Conservation (phyloP, 805 yeast species). For the Candida yuanshanica region DNA sequence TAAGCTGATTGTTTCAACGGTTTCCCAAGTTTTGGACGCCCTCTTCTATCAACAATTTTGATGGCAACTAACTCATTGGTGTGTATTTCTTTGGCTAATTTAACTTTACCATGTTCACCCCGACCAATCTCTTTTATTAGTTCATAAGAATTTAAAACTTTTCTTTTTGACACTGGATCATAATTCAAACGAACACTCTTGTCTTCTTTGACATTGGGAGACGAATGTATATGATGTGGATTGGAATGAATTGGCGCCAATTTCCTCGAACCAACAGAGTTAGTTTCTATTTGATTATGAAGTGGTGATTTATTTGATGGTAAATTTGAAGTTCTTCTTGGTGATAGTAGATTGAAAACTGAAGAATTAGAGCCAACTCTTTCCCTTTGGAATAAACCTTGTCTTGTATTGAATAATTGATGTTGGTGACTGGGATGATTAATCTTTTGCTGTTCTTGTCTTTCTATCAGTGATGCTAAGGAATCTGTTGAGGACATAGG, state of each 20-base stretch:
- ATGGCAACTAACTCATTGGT: conserved; percentile 75
- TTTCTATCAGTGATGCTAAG: conserved; percentile 32
- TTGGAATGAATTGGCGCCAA: conserved; percentile 19
- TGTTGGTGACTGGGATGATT: conserved; percentile 37
- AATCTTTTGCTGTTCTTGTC: conserved; percentile 34
- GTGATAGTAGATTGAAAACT: conserved; percentile 11
- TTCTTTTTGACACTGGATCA: conserved; percentile 79
- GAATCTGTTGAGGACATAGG: conserved; percentile 32
- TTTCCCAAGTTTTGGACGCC: conserved; percentile 47
- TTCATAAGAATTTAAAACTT: conserved; percentile 85
- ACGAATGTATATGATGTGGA: conserved; percentile 23
- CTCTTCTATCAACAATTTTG: conserved; percentile 80
- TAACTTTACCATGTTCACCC: conserved; percentile 99
- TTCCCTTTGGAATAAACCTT: background rate
- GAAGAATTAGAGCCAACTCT: conserved; percentile 15
- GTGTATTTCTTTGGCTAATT: conserved; percentile 74
- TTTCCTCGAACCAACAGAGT: conserved; percentile 10
- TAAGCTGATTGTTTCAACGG: conserved; percentile 36
- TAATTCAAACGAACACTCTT: conserved; percentile 73
- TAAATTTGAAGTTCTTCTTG: conserved; percentile 7
- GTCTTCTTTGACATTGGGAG: conserved; percentile 70
- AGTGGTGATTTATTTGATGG: conserved; percentile 16
- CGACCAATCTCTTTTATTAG: conserved; percentile 81
- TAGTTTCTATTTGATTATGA: conserved; percentile 3
- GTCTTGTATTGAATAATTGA: conserved; percentile 20